These are phyloP conservation scores for Rosellinia necatrix DNA, from an alignment of 2,329 filamentous ascomycete genomes.

Conservation along the genomic window DNA sequence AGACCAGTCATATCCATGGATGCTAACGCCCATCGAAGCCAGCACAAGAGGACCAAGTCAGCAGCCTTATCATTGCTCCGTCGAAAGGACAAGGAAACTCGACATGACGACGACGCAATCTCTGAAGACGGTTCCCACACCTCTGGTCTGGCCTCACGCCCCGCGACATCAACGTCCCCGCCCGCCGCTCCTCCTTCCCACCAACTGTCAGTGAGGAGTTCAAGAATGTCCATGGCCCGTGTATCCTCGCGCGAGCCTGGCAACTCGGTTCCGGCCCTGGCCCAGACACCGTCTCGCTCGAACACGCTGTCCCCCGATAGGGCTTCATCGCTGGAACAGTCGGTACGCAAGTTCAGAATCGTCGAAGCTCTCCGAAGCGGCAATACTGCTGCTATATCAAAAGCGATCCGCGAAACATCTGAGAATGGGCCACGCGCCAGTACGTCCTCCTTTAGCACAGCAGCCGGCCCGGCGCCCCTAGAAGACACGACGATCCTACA, in stretches of 20 bases:
- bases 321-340: constrained; percentile 77
- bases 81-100: constrained; percentile 50
- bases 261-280: constrained; percentile 13
- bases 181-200: constrained; percentile 44
- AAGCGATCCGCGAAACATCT: constrained; percentile 73
- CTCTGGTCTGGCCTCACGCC: constrained; percentile 41
- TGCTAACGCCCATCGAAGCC: constrained; percentile 36
- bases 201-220: constrained; percentile 48
- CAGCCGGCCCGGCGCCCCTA: constrained; percentile 50
- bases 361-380: constrained; percentile 91
- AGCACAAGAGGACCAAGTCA: constrained; percentile 61
- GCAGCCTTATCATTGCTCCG: constrained; percentile 59
- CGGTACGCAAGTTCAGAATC: constrained; percentile 89
- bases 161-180: constrained; percentile 42
- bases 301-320: constrained; percentile 44
- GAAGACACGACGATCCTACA: constrained; percentile 92
- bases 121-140: constrained; percentile 54
- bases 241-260: constrained; percentile 43
- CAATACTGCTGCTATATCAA: constrained; percentile 87
- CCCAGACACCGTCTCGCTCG: constrained; percentile 30
- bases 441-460: constrained; percentile 57
- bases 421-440: constrained; percentile 59
- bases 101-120: constrained; percentile 51
- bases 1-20: not conserved
- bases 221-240: constrained; percentile 54